Evolutionary conservation across 2,329 filamentous ascomycete genomes (phyloP).

Genomic region (Neopestalotiopsis clavispora): DNA sequence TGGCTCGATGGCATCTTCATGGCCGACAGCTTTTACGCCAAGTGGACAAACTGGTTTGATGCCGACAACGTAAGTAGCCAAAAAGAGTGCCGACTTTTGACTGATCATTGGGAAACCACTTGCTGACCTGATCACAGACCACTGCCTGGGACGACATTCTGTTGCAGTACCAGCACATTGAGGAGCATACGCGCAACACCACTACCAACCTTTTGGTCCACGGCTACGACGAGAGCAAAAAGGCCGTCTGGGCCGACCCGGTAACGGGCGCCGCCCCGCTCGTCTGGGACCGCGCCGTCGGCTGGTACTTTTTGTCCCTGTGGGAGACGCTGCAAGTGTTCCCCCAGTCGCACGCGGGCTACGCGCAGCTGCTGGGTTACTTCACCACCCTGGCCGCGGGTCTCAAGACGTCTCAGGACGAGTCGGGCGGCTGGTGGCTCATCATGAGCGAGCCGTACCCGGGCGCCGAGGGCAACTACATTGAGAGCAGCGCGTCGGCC

Average conservation of each 20-base stretch:
- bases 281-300: conserved; percentile 56
- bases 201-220: conserved; percentile 51
- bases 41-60: conserved; percentile 44
- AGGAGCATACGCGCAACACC: conserved; percentile 42
- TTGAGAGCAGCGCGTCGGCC: conserved; percentile 63
- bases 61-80: conserved; percentile 31
- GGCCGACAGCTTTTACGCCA: conserved; percentile 50
- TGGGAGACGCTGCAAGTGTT: conserved; percentile 52
- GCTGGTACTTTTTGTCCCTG: conserved; percentile 55
- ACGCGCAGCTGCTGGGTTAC: conserved; percentile 42
- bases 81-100: not conserved
- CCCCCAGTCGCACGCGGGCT: conserved; percentile 40
- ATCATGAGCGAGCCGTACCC: conserved; percentile 57
- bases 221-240: conserved; percentile 54
- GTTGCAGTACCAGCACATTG: conserved; percentile 48
- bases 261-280: conserved; percentile 51
- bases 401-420: conserved; percentile 47
- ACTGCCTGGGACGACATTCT: conserved; percentile 50
- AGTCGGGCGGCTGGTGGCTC: conserved; percentile 60
- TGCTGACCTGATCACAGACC: conserved; percentile 1
- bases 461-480: conserved; percentile 58
- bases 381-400: conserved; percentile 46
- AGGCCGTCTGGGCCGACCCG: conserved; percentile 52
- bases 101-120: not conserved
- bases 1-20: conserved; percentile 63